Base-by-base conservation (phyloP, 805 yeast genomes). In the Nakazawaea laoshanensis region DNA sequence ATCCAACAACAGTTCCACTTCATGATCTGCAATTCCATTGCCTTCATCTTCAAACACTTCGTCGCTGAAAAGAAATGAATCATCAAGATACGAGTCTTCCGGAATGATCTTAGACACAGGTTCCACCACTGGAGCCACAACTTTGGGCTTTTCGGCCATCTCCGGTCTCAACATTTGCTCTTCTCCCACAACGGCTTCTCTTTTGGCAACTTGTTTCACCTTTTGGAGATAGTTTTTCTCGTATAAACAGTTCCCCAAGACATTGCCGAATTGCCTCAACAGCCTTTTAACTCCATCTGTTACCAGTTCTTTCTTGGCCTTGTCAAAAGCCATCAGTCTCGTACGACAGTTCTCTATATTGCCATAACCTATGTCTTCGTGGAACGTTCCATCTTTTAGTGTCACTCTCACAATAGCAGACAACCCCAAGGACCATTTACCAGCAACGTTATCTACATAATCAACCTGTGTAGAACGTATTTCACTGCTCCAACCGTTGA, bases 251-350 rank as follows among this genome's bases (percentile, higher is more conserved):
- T 83, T 83, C 1, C 94, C 94, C 48, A 83, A 55, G 0, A 83
- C 77, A 43, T 78, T 73, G 24, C 94, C 95, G 48, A 86, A 84
- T 42, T 80, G 77, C 40, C 94, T 61, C 33, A 88, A 60, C 10
- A 89, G 78, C 31, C 92, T 63, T 54, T 86, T 87, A 37, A 81
- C 55, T 0, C 83, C 96, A 52, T 83, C 88, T 0, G 88, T 81
- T n/a, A 79, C 70, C 1, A 95, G 92, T 46, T 82, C 92, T 46
- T 85, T 83, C 50, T 75, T 77, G 36, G 94, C 81, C 49, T 83
- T 86, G 34, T 75, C 85, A 50, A 70, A 79, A 0, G 94, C 89
- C 58, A 72, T 70, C 2, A 80, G 79, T 49, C 73, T 77, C 15
- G 76, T 65, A 31, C 73, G 69, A 27, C 84, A 82, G 38, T 77